A percentile compares a stretch with the other conserved stretches of the same genome.
phyloP scores from a whole-genome alignment of 805 yeast species.

The Saturnispora hagleri region DNA sequence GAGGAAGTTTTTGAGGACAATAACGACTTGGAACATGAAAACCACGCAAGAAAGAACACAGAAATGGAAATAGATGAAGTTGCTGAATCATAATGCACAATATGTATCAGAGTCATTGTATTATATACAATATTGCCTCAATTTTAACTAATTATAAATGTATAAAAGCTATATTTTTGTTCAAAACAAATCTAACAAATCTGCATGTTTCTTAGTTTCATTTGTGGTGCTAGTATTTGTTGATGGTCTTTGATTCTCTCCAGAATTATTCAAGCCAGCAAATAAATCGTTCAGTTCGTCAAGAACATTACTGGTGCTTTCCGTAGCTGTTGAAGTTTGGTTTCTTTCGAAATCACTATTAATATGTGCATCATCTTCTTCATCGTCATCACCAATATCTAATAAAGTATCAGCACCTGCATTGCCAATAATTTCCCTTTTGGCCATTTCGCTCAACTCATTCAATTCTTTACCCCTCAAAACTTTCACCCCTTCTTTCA shows the following conservation, averaged over 20 bases:
- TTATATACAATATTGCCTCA: background rate
- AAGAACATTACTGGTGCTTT: constrained; percentile 33
- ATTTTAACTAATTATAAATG: background rate
- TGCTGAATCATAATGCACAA: constrained; percentile 4
- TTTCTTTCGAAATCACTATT: background rate
- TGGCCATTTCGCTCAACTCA: constrained; percentile 71
- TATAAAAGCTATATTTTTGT: background rate
- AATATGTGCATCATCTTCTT: constrained; percentile 4
- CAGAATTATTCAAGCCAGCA: constrained; percentile 20
- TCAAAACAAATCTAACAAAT: constrained; percentile 9
- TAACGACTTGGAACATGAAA: constrained; percentile 24
- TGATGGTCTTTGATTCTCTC: background rate
- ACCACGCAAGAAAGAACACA: constrained; percentile 11
- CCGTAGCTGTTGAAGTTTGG: constrained; percentile 17
- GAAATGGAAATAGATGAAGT: constrained; percentile 22
- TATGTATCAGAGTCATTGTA: too few relatives aligned
- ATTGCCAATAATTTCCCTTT: constrained; percentile 54
- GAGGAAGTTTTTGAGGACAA: constrained; percentile 17
- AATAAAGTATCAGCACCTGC: constrained; percentile 69
- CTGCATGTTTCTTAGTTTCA: constrained; percentile 5
- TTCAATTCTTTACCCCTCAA: constrained; percentile 50
- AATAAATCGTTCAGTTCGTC: constrained; percentile 74
- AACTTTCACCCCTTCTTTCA: constrained; percentile 5
- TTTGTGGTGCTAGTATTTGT: background rate
- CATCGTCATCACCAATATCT: constrained; percentile 69